Base-by-base conservation (phyloP, 2,329 filamentous ascomycete genomes). In the Cladosporium sp. region DNA sequence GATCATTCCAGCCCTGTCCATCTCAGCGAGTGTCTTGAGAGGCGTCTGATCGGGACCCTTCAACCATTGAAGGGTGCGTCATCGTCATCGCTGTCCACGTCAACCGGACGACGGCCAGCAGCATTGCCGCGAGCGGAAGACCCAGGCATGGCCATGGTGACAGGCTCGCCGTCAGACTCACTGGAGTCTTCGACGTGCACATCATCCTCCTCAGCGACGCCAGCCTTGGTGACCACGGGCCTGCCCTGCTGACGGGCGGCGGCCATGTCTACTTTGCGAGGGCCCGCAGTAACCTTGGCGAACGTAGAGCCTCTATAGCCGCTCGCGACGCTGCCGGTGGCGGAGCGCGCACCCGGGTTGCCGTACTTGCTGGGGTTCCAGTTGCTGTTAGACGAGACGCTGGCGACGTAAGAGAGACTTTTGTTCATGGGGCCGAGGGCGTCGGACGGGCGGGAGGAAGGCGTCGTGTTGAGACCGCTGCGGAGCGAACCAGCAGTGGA, bases 281-380 rank as follows among this genome's bases (percentile, higher is more conserved):
- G 24, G 5, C 5, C 18, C 1, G 13, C 18, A 8, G 13, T 22
- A 24, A 48, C 19, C 37, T 48, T 48, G 17, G 45, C 17, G 12
- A 20, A 48, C 17, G 4, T 17, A 2, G 17, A 30, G 18, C 15
- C 15, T n/a, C n/a, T 15, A n/a, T n/a, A n/a, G 15, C 22, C 13
- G 36, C 11, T 32, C 4, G 22, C 22, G 12, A 34, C 19, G 37
- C 45, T 40, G 7, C 13, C 11, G 27, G 27, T 32, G 0, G 44
- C 20, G 11, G 44, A 39, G 9, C 37, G 37, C 8, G 24, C 4
- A 5, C 20, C 15, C 2, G 29, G 37, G 13, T 8, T 2, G 29
- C 44, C 17, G 37, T 48, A 48, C 7, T 2, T 19, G 27, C 34
- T 40, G 13, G 37, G 37, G 9, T 48, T 41, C 37, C 40, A 48